Evolutionary conservation across 148 eudicot species (phyloP).

Genomic region (Persicaria tinctoria): DNA sequence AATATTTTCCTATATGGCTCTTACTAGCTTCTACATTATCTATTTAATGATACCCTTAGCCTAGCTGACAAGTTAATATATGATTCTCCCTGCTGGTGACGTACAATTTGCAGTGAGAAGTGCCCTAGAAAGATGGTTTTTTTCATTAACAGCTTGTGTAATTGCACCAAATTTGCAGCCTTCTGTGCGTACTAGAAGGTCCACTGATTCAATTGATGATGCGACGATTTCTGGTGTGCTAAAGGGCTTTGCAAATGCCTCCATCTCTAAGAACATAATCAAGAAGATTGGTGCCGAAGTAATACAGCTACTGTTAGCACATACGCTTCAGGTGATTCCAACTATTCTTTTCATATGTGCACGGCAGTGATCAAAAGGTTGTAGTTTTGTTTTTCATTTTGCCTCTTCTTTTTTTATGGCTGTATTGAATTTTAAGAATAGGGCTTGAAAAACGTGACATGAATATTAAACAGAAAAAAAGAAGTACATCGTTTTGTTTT

Average conservation of each 20-base stretch:
- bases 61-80: background rate
- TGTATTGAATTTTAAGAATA: background rate
- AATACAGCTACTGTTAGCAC: slow-evolving; percentile 60
- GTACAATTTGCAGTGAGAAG: background rate
- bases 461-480: background rate
- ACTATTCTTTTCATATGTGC: background rate
- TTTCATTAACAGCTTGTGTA: slow-evolving; percentile 2
- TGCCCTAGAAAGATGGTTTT: background rate
- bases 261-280: slow-evolving; percentile 42
- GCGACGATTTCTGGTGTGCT: slow-evolving; percentile 42
- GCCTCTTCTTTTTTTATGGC: background rate
- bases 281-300: slow-evolving; percentile 61
- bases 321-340: slow-evolving; percentile 65
- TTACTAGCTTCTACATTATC: background rate
- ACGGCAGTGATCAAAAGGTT: background rate
- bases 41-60: background rate
- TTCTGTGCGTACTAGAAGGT: slow-evolving; percentile 51
- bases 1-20: background rate
- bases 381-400: background rate
- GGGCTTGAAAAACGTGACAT: background rate
- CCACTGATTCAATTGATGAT: slow-evolving; percentile 32
- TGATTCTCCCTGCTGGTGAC: background rate
- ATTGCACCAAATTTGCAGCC: slow-evolving; percentile 31
- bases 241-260: slow-evolving; percentile 42
- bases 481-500: background rate